Percentiles rank a stretch among this genome's conserved stretches.
These are phyloP conservation scores for Pythium aquatile DNA, from an alignment of 352 stramenopile genomes.

Conservation along the genomic window DNA sequence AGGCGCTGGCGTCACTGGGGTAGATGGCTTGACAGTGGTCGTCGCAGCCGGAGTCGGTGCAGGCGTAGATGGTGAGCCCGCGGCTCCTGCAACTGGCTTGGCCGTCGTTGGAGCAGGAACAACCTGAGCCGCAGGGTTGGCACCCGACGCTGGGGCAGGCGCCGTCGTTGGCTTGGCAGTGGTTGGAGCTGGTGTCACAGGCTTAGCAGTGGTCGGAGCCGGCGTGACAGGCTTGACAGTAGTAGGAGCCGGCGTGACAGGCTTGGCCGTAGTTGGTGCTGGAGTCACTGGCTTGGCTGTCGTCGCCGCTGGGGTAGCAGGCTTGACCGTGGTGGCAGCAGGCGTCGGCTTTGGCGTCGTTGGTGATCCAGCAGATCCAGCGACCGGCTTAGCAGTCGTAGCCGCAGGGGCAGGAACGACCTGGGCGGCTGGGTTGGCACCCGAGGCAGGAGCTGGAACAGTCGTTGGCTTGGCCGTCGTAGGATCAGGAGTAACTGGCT, in stretches of 20 bases:
- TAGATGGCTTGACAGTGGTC: background rate
- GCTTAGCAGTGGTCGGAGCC: background rate
- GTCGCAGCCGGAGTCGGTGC: no score
- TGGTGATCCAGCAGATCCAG: no score
- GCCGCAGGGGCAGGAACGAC: background rate
- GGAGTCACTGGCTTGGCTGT: background rate
- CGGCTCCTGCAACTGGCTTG: no score
- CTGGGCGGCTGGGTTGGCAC: background rate
- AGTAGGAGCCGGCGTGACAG: background rate
- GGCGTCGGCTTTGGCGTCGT: no score
- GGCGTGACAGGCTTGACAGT: background rate
- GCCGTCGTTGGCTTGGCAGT: background rate
- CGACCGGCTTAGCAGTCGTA: no score
- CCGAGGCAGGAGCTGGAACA: background rate
- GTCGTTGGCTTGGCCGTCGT: background rate
- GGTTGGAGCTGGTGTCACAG: background rate
- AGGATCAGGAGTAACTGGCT: background rate
- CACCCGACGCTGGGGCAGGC: background rate
- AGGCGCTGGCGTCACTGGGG: background rate
- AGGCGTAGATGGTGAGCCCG: no score
- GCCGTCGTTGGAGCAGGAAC: background rate
- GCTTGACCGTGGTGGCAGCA: no score
- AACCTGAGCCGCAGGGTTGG: constrained; percentile 6
- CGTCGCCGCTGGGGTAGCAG: no score
- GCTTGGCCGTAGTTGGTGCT: background rate